Evolutionary conservation across 2,329 filamentous ascomycete species (phyloP).

Genomic region (Diplodia mutila): DNA sequence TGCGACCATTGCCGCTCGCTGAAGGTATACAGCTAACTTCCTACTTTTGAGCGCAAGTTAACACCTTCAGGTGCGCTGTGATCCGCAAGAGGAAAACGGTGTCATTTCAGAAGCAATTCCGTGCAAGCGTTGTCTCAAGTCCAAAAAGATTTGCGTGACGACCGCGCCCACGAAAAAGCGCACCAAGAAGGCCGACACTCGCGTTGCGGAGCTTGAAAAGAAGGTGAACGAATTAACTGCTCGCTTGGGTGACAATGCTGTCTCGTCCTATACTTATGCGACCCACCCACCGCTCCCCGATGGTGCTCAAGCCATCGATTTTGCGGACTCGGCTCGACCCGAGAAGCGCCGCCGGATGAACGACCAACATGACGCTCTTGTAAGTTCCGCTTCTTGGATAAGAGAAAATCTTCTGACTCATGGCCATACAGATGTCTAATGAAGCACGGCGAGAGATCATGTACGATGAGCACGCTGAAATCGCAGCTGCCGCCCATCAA

Average conservation of each 20-base stretch:
- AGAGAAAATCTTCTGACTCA: neutral
- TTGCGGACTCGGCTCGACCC: conserved; percentile 12
- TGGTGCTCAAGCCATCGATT: neutral
- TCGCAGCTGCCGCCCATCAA: conserved; percentile 17
- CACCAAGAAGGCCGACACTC: conserved; percentile 88
- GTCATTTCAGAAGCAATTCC: conserved; percentile 54
- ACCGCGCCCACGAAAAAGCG: conserved; percentile 77
- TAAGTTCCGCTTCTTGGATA: neutral
- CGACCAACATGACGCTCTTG: conserved; percentile 4
- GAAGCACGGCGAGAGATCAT: conserved; percentile 35
- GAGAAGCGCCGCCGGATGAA: conserved; percentile 22
- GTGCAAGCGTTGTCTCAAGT: conserved; percentile 73
- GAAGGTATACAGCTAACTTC: neutral
- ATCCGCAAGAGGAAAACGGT: conserved; percentile 65
- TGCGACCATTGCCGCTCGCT: conserved; percentile 28
- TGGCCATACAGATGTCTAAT: neutral
- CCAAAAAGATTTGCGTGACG: conserved; percentile 45
- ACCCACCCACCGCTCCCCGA: neutral
- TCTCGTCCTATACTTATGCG: neutral
- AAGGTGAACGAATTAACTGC: conserved; percentile 90
- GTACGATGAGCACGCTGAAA: conserved; percentile 21
- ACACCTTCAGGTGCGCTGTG: conserved; percentile 70
- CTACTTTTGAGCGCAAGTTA: neutral
- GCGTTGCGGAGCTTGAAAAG: conserved; percentile 87
- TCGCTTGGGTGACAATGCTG: conserved; percentile 61